phyloP scores from a whole-genome alignment of 2,329 filamentous ascomycete species.

The Phialophora tarda region DNA sequence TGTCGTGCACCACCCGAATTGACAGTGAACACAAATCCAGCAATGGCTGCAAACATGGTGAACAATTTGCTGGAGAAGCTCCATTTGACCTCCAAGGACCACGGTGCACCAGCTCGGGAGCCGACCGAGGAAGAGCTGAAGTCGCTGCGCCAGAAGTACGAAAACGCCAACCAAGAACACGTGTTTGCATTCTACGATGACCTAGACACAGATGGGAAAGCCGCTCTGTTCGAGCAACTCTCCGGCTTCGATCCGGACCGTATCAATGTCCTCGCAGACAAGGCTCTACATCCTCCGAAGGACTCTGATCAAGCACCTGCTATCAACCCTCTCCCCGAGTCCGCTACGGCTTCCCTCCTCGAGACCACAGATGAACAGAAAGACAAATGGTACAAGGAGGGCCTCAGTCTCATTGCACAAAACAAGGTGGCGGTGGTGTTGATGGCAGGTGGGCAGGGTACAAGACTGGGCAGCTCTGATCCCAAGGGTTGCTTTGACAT shows the following conservation, averaged over 20 bases:
- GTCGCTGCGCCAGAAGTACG: conserved; percentile 73
- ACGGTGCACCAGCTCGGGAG: conserved; percentile 50
- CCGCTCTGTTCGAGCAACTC: conserved; percentile 79
- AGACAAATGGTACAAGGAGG: conserved; percentile 78
- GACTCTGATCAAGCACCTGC: conserved; percentile 55
- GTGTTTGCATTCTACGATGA: conserved; percentile 88
- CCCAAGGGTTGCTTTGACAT: conserved; percentile 99
- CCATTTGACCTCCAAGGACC: conserved; percentile 45
- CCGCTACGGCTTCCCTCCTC: conserved; percentile 85
- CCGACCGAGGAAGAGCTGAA: conserved; percentile 70
- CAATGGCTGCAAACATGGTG: conserved; percentile 53
- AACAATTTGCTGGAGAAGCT: conserved; percentile 58
- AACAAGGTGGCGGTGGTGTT: conserved; percentile 84
- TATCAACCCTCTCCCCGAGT: conserved; percentile 86
- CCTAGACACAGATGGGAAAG: conserved; percentile 74
- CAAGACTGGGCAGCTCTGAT: conserved; percentile 87
- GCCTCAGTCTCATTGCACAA: conserved; percentile 68
- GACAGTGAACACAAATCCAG: conserved; percentile 27
- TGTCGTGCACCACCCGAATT: conserved; percentile 1
- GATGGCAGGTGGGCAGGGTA: conserved; percentile 97
- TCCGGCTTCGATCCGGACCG: conserved; percentile 78
- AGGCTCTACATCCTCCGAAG: conserved; percentile 78
- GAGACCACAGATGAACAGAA: conserved; percentile 82
- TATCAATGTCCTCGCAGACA: conserved; percentile 86
- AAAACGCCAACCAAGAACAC: conserved; percentile 76